Percentiles rank a stretch among this genome's conserved stretches.
Conservation (phyloP, 495 filamentous ascomycete species). For the Trichoderma orchidacearum region DNA sequence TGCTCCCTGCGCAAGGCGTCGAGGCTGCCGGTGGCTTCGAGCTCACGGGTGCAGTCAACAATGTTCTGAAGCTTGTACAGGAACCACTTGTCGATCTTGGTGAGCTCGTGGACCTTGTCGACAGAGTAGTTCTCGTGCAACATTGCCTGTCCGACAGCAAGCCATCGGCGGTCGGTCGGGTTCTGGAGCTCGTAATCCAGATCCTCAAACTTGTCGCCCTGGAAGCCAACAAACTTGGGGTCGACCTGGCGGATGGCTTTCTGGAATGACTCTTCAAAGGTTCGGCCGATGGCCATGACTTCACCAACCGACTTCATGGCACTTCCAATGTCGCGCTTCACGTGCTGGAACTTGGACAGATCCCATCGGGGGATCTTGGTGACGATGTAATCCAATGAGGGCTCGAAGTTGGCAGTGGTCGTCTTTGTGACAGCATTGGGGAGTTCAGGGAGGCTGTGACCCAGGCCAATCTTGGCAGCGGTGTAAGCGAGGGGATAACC, state of each 20-base stretch:
- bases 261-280: conserved; percentile 98
- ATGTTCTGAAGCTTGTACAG: conserved; percentile 95
- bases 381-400: conserved; percentile 91
- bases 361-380: conserved; percentile 98
- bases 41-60: conserved; percentile 73
- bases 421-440: conserved; percentile 97
- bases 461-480: conserved; percentile 91
- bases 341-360: conserved; percentile 95
- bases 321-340: conserved; percentile 91
- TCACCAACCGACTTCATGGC: conserved; percentile 98
- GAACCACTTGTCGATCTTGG: conserved; percentile 97
- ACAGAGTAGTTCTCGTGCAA: conserved; percentile 90
- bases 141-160: conserved; percentile 96
- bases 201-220: conserved; percentile 87
- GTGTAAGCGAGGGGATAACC: conserved; percentile 95
- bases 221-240: conserved; percentile 80
- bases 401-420: conserved; percentile 97
- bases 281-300: conserved; percentile 97
- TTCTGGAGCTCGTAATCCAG: conserved; percentile 82
- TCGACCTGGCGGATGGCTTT: conserved; percentile 97
- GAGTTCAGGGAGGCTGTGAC: conserved; percentile 85
- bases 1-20: conserved; percentile 78
- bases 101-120: conserved; percentile 79
- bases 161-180: conserved; percentile 89
- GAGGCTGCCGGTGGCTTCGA: conserved; percentile 78